These are phyloP conservation scores for Globisporangium cederbergense DNA, from an alignment of 352 stramenopile species.

Conservation along the genomic window DNA sequence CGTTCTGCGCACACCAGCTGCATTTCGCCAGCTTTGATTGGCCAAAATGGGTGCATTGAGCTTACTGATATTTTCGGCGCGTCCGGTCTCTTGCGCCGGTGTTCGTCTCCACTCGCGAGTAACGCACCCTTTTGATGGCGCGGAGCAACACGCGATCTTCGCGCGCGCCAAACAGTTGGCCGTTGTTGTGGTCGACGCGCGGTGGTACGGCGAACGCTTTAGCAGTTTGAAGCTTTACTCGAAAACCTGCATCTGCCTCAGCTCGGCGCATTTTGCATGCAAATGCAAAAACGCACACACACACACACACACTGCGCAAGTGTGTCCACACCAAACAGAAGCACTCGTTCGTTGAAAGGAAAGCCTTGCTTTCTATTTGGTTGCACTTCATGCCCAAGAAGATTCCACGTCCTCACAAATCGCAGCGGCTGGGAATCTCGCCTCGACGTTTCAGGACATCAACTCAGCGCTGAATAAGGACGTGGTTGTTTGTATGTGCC, in stretches of 20 bases:
- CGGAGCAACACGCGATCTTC: background rate
- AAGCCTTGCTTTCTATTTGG: too few relatives aligned
- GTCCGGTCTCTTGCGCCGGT: background rate
- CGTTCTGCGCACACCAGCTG: background rate
- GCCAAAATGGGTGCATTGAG: background rate
- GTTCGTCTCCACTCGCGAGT: background rate
- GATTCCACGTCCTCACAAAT: too few relatives aligned
- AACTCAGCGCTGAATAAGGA: too few relatives aligned
- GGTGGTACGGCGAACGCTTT: background rate
- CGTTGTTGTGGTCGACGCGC: constrained; percentile 4
- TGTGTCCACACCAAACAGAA: too few relatives aligned
- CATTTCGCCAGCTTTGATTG: background rate
- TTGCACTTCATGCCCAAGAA: too few relatives aligned
- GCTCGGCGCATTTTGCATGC: background rate
- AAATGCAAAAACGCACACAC: background rate
- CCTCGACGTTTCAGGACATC: too few relatives aligned
- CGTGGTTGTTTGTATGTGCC: too few relatives aligned
- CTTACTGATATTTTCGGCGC: background rate
- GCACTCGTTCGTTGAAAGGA: too few relatives aligned
- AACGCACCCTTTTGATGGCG: background rate
- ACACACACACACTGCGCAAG: too few relatives aligned
- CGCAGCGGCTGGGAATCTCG: too few relatives aligned
- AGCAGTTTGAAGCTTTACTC: background rate
- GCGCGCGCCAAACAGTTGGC: background rate
- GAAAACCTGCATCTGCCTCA: background rate